Base-by-base conservation (phyloP, 306 rosid genomes). In the Vachellia collinsii region DNA sequence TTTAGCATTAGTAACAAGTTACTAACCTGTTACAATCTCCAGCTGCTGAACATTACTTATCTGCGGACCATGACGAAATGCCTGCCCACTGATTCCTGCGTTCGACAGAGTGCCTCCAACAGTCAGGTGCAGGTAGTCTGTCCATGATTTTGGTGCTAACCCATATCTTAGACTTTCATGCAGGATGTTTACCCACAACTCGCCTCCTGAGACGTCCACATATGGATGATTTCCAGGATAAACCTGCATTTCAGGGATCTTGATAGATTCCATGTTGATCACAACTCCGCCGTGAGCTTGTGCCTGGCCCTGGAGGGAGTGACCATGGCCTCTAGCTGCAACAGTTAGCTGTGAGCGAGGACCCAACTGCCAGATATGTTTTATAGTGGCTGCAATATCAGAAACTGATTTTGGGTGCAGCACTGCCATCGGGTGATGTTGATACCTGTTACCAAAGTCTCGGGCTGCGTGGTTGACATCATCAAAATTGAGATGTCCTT, bases 281-380 rank as follows among this genome's bases (percentile, higher is more conserved):
- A 96, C 97, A 67, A 96, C 76, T 84, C 99, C 99, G 58, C 80
- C 79, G 72, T 85, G 92, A 74, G 97, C 84, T 80, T 96, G 98
- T 42, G 99, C 81, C 81, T 96, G 98, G 50, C 99, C 99, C 14
- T 83, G 92, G 74, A 96, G 93, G 17, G 99, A 93, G 93, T 96
- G 99, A 13, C 98, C 99, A 68, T 96, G 99, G 73, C 99, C 99
- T 88, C 98, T 82, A 6, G 98, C 98, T 25, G 97, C 98, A 72
- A 93, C 89, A 11, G 91, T 93, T 54, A 93, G 94, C 43, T 90
- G 90, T 1, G 99, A 91, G n/a, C 72, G 77, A 25, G 91, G 91
- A 46, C 94, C 99, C 92, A 87, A 89, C 46, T 83, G 68, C 93
- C 93, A 92, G n/a, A 96, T 67, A 88, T 93, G 97, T 79, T 77